Evolutionary conservation across 129 eudicot genomes (phyloP), one percentile per base, ranked within the genome.

Genomic region (Oenanthe sinensis): DNA sequence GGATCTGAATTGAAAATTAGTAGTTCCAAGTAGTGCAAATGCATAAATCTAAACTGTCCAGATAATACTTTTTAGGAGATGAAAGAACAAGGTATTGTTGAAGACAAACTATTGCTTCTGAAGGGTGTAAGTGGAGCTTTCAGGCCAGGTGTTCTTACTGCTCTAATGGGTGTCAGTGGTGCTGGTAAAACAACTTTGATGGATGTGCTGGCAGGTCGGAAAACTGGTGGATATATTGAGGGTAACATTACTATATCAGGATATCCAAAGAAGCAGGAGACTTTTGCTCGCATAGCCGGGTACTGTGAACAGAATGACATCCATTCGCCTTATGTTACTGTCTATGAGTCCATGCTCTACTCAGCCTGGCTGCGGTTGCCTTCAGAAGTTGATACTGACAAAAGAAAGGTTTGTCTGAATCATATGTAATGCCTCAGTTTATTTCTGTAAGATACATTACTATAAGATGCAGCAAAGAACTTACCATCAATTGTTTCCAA

Each of bases 51-150:
- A 14, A 67, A 30, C 22, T 30, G 6, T 33, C 72, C 22, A 13
- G 22, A 67, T 67, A 28, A 63, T 12, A 26, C 30, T 8, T 28
- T 62, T 6, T 67, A 67, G 72, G 72, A 67, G 30, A 67, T 67
- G 72, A 67, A 67, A 67, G 72, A 67, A 3, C 72, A 67, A 67
- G 72, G 72, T 67, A 6, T 67, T 67, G 9, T 3, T 30, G 72
- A 67, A 30, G 72, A 67, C 30, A 67, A 67, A 30, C 72, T 67
- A 67, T 4, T 67, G 72, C 72, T 67, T 67, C 72, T 67, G 22
- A 67, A 67, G 72, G 72, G 72, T 28, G 72, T 67, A 12, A 67
- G 72, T 67, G 72, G 72, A 67, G 72, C 72, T 67, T 67, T 67
- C 8, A 67, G 72, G 72, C 72, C 72, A 28, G 72, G 72, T 15